Base-by-base conservation (phyloP, 306 rosid genomes). In the Trichosanthes cucumerina region DNA sequence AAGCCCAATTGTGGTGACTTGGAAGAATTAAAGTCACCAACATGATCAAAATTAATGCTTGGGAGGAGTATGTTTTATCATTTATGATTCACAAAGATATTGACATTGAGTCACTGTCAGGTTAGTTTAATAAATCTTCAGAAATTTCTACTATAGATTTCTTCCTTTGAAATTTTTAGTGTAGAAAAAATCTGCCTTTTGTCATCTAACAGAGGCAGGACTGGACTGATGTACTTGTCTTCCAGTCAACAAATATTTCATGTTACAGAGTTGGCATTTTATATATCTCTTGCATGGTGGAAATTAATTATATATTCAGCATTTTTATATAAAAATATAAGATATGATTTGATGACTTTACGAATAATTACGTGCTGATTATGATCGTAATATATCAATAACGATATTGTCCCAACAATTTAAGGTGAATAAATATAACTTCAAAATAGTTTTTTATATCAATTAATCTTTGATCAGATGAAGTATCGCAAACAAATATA, bases 1-100 rank as follows among this genome's bases (percentile, higher is more conserved):
- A 87, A 94, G 98, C 82, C 96, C 97, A 33, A 89, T 94, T 76
- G 83, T 91, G 71, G 94, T 92, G 80, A 88, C 92, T 75, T 94
- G 97, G 97, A 88, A 90, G 80, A 79, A 24, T 80, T 77, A 71
- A 68, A 82, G 59, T 39, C 16, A 10, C 28, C 33, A 4, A 11
- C 18, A 18, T 68, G 74, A 66, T 12, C 33, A 41, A 19, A 69
- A 9, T 38, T 28, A 69, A 24, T 69, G 23, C 19, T 13, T 44
- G 76, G 41, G 56, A 13, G 41, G 56, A 13, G 41, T 72, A 26
- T 24, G 77, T 16, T 68, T 39, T 49, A 73, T 74, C 47, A 74
- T 68, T 39, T 49, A 73, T 74, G 63, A 74, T 33, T 52, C 14
- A 50, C 26, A 74, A 19, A 16, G 47, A 7, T 49, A 74, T 19